A percentile compares a stretch with the other conserved stretches of the same genome.
Conservation (phyloP, 331 rosid genomes). For the Dryas integrifolia region DNA sequence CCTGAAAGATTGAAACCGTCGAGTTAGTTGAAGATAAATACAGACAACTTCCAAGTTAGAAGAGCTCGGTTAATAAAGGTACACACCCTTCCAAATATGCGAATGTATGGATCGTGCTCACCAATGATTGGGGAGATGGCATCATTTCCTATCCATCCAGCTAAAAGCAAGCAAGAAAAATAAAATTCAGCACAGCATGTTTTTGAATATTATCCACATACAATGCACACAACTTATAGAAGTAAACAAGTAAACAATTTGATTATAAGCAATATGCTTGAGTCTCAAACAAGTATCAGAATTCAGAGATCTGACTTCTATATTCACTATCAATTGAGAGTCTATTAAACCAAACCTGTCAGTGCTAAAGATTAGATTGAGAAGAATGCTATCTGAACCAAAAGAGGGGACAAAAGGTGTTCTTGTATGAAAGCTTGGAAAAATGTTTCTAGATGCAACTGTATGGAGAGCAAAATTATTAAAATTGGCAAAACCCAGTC, state of each 20-base stretch:
- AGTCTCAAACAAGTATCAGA: background rate
- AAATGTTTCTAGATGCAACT: background rate
- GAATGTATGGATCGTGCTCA: conserved; percentile 76
- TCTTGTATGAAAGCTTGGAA: background rate
- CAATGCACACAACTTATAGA: conserved; percentile 13
- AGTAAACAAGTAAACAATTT: conserved; percentile 10
- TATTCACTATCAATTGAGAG: background rate
- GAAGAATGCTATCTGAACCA: background rate
- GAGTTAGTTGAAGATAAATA: conserved; percentile 15
- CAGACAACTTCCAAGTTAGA: background rate
- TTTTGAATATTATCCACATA: conserved; percentile 18
- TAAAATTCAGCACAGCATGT: conserved; percentile 25
- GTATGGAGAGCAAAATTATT: background rate
- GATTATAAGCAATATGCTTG: conserved; percentile 10
- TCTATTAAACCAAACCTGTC: background rate
- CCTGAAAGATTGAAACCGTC: conserved; percentile 54
- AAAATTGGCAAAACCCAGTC: background rate
- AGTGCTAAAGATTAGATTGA: background rate
- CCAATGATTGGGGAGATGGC: conserved; percentile 90
- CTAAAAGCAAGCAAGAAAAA: conserved; percentile 46
- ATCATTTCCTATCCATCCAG: conserved; percentile 98
- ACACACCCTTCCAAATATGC: conserved; percentile 79
- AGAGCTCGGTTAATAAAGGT: conserved; percentile 22
- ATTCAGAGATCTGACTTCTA: conserved; percentile 1
- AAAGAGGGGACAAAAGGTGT: background rate